Conservation (phyloP, 2,329 filamentous ascomycete species). For the Stagonosporopsis rhizophila region DNA sequence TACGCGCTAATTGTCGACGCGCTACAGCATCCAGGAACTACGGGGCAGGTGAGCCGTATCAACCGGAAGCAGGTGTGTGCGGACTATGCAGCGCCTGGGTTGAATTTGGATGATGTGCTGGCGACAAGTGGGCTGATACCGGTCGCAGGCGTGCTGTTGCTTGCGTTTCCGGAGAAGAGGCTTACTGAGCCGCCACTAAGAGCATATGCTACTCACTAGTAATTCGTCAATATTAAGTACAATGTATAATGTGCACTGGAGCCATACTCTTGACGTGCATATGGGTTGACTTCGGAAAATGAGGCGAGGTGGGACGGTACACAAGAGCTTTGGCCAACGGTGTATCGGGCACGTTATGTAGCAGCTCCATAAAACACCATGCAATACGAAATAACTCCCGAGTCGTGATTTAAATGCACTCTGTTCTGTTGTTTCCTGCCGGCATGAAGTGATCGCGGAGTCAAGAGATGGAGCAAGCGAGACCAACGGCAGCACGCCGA, state of each 20-base stretch:
- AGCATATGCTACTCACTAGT: conserved; percentile 4
- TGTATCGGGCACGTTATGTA: not conserved
- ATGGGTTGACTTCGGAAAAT: not conserved
- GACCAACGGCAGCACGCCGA: conserved; percentile 1
- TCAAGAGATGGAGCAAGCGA: conserved; percentile 1
- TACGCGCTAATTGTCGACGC: conserved; percentile 58
- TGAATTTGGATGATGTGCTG: conserved; percentile 56
- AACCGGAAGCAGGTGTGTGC: conserved; percentile 52
- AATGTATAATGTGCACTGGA: not conserved
- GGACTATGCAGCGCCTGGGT: conserved; percentile 46
- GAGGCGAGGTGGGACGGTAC: not conserved
- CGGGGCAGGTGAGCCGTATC: conserved; percentile 51
- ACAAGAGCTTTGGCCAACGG: not conserved
- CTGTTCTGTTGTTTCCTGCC: not conserved
- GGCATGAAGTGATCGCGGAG: not conserved
- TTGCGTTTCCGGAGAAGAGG: conserved; percentile 39
- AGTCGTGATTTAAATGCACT: not conserved
- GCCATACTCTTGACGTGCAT: not conserved
- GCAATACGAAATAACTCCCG: not conserved
- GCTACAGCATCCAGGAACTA: conserved; percentile 57
- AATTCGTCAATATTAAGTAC: not conserved
- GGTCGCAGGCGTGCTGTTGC: conserved; percentile 46
- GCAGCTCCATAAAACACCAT: not conserved
- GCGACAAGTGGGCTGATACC: conserved; percentile 54
- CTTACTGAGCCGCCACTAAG: conserved; percentile 46